These are phyloP conservation scores for Zasmidium cellare DNA, from an alignment of 2,329 filamentous ascomycete genomes.

Conservation along the genomic window DNA sequence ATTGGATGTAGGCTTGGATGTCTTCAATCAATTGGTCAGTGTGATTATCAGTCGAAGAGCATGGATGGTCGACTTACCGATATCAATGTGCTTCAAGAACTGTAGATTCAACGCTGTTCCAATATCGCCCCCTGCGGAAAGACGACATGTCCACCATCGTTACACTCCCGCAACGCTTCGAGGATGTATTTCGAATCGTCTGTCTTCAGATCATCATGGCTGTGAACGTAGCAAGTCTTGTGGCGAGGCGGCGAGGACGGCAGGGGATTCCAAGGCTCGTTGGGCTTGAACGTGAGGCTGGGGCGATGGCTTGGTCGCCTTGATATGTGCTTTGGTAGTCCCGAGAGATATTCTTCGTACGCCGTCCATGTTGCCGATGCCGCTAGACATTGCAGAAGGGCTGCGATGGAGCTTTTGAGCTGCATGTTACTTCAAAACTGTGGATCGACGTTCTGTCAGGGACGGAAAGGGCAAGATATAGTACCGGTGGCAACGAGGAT, in stretches of 20 bases:
- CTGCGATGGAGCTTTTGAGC: not conserved
- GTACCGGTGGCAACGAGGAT: not conserved
- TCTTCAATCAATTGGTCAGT: slow-evolving; percentile 40
- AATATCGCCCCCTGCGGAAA: slow-evolving; percentile 57
- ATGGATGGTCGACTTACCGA: slow-evolving; percentile 44
- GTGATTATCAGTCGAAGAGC: not conserved
- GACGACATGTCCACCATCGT: slow-evolving; percentile 63
- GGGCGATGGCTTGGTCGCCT: slow-evolving; percentile 33
- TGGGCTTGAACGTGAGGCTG: slow-evolving; percentile 35
- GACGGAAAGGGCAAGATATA: not conserved
- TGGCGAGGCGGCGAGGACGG: slow-evolving; percentile 37
- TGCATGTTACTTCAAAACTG: not conserved
- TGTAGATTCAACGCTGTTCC: slow-evolving; percentile 66
- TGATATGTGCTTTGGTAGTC: slow-evolving; percentile 17
- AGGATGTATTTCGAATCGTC: slow-evolving; percentile 57
- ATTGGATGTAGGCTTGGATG: slow-evolving; percentile 61
- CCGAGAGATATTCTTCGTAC: slow-evolving; percentile 28
- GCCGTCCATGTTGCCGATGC: slow-evolving; percentile 30
- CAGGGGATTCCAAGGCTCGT: slow-evolving; percentile 37
- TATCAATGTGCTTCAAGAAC: slow-evolving; percentile 63
- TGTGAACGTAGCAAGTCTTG: slow-evolving; percentile 41
- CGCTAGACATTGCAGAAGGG: slow-evolving; percentile 7
- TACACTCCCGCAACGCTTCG: slow-evolving; percentile 59
- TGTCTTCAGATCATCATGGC: slow-evolving; percentile 38
- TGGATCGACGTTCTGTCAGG: not conserved